These are phyloP conservation scores for Thelonectria blattea DNA, from an alignment of 2,329 filamentous ascomycete species.

Conservation along the genomic window DNA sequence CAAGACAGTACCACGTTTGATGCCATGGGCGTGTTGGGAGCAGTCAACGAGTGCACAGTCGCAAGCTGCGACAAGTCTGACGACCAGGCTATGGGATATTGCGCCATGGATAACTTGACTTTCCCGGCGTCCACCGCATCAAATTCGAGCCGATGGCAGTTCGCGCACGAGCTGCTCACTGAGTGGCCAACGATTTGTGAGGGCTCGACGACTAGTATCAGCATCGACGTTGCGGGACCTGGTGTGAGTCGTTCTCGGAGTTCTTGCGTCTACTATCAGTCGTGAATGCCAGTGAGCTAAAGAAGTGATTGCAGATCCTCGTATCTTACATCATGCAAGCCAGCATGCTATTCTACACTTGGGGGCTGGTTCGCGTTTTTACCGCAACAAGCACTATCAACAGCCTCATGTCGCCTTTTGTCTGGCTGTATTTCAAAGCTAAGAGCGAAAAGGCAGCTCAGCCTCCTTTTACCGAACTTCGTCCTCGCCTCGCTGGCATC, in stretches of 20 bases:
- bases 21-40: background rate
- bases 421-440: background rate
- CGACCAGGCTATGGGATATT: background rate
- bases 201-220: background rate
- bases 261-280: background rate
- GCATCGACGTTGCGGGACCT: background rate
- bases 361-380: background rate
- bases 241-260: background rate
- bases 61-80: background rate
- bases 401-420: background rate
- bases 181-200: background rate
- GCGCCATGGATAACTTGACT: background rate
- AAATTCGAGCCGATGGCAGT: background rate
- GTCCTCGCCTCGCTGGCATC: background rate
- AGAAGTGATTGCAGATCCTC: background rate
- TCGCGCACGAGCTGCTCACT: background rate
- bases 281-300: no score
- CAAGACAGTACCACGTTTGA: background rate
- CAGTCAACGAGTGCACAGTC: background rate
- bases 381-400: background rate
- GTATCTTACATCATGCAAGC: conserved; percentile 1
- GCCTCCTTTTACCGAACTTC: background rate
- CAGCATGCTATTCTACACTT: background rate
- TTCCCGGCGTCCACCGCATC: background rate
- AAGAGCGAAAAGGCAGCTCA: background rate